Base-by-base conservation (phyloP, 2,329 filamentous ascomycete species). In the Lecanicillium sp. region DNA sequence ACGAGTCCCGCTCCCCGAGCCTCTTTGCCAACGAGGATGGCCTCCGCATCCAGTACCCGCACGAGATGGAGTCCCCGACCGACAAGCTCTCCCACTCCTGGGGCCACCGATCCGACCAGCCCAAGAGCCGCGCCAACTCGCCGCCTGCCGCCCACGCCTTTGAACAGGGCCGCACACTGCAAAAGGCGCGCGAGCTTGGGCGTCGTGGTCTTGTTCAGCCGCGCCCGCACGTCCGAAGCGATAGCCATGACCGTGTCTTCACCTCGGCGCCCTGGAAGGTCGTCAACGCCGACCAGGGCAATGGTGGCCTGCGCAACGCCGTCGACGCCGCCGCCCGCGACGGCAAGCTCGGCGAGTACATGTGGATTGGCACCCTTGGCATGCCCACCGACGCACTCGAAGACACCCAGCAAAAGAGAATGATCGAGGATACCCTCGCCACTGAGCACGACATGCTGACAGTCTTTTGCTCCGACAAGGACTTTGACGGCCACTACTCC, bases 401-500 rank as follows among this genome's bases (percentile, higher is more conserved):
- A 30, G 81, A 83, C 35, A 80, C 82, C 1, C 77, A 84, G 57
- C 83, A 87, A 60, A 91, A 86, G 62, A 76, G 86, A 50, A 87
- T 91, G 44, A 96, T 97, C 54, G 82, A 88, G 54, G 86, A 93
- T 61, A 81, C 79, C 48, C 70, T 97, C 8, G 83, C 87, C 41
- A 86, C 84, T 21, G 87, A 95, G 61, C 84, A 87, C 63, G 82
- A 93, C 56, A 90, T 88, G 58, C 67, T 95, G 55, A 82, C 86
- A 2, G 90, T 96, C 27, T 95, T 86, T 64, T 86, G 87, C 65
- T 86, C 82, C 52, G 91, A 97, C 68, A 89, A 86, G 62, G 90
- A 97, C 66, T 90, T 96, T 62, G 86, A 96, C 60, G 90, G 90
- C 1, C 90, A 95, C 67, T 97, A 97, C 62, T 81, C 85, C 11